Conservation (phyloP, 139 green algal species). For the Coelastrella sp. region DNA sequence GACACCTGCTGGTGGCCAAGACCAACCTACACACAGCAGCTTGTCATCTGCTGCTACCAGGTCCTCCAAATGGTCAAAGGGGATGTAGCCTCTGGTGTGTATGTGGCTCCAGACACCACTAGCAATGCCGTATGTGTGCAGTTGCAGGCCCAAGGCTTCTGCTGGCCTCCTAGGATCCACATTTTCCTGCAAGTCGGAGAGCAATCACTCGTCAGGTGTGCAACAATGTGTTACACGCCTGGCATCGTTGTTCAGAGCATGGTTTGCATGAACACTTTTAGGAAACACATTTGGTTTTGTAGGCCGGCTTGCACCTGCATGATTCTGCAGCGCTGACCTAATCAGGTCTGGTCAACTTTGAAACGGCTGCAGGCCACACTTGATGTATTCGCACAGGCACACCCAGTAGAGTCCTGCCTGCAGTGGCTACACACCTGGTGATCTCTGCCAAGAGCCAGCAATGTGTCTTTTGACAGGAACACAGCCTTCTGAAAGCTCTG, state of each 20-base stretch:
- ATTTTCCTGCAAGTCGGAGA: slow-evolving; percentile 14
- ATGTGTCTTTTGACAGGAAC: not conserved
- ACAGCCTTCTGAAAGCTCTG: slow-evolving; percentile 17
- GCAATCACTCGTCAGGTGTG: too few species aligned
- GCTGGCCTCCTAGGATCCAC: not conserved
- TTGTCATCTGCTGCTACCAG: not conserved
- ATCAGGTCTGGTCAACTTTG: too few species aligned
- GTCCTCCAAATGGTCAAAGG: not conserved
- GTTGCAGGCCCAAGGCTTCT: not conserved
- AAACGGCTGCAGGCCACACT: too few species aligned
- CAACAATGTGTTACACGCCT: too few species aligned
- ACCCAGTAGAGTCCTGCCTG: too few species aligned
- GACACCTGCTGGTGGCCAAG: not conserved
- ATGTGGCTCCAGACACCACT: not conserved
- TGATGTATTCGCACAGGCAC: too few species aligned
- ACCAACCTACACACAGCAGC: not conserved
- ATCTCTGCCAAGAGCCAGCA: not conserved
- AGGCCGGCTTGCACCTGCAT: too few species aligned
- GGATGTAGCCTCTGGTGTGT: not conserved
- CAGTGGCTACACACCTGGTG: too few species aligned
- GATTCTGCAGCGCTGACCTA: too few species aligned
- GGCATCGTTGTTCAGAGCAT: too few species aligned
- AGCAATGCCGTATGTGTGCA: not conserved
- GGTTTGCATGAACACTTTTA: too few species aligned
- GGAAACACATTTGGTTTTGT: too few species aligned